Conservation (phyloP, 1,284 basidiomycete species). For the Pseudozyma sp. region DNA sequence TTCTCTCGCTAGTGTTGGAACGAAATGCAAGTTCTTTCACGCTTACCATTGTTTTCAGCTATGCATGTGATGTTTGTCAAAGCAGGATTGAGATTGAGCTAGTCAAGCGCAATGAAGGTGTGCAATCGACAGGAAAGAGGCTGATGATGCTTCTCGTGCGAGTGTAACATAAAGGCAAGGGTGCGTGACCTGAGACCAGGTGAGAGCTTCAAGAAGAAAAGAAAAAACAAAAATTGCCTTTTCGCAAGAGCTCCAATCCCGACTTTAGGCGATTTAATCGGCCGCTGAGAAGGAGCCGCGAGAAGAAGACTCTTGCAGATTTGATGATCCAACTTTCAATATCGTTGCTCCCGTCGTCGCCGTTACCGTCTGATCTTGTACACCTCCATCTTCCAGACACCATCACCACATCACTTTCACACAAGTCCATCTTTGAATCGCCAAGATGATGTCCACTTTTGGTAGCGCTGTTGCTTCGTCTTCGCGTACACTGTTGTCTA, state of each 20-base stretch:
- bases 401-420: neutral
- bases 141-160: constrained; percentile 9
- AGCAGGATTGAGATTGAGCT: neutral
- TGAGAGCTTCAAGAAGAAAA: constrained; percentile 8
- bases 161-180: neutral
- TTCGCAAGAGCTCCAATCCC: neutral
- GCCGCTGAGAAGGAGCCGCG: neutral
- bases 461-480: constrained; percentile 34
- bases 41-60: neutral
- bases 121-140: neutral
- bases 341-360: neutral
- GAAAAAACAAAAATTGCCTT: constrained; percentile 2
- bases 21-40: neutral
- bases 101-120: neutral
- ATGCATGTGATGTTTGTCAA: neutral
- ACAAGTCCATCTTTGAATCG: neutral
- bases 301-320: neutral
- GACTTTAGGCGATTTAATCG: constrained; percentile 26
- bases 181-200: constrained; percentile 15
- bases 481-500: constrained; percentile 15
- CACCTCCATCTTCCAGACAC: neutral
- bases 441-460: constrained; percentile 20
- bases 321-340: constrained; percentile 6
- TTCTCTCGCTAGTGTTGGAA: neutral
- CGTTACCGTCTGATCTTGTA: neutral